Evolutionary conservation across 192 early-diverging fungal genomes (phyloP).

Genomic region (Linnemannia schmuckeri): DNA sequence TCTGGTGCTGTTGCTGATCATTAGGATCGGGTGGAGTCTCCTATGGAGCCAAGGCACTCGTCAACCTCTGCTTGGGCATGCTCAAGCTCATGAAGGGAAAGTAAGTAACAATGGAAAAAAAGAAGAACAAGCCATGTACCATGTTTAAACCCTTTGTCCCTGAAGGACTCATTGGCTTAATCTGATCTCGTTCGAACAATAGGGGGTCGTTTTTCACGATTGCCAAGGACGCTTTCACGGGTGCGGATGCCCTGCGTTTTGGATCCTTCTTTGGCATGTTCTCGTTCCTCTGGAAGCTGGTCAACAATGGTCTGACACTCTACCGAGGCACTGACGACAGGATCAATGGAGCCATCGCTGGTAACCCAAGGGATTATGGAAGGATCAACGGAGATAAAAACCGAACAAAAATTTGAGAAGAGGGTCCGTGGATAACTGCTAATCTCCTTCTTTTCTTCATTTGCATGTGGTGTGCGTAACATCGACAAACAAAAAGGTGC

Average conservation of each 20-base stretch:
- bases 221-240: conserved; percentile 62
- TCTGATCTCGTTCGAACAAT: neutral
- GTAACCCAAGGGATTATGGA: conserved; percentile 15
- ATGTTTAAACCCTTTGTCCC: neutral
- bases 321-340: conserved; percentile 66
- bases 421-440: neutral
- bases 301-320: conserved; percentile 72
- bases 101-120: conserved; percentile 16
- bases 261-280: conserved; percentile 81
- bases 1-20: neutral
- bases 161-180: neutral
- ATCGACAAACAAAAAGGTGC: conserved; percentile 38
- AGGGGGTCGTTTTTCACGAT: conserved; percentile 32
- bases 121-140: neutral
- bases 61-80: conserved; percentile 53
- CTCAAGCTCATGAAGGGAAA: conserved; percentile 51
- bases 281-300: conserved; percentile 79
- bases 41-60: conserved; percentile 44
- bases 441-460: neutral
- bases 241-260: conserved; percentile 71
- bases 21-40: conserved; percentile 43
- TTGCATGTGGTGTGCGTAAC: neutral
- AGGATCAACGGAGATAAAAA: neutral
- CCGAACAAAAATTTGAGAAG: neutral
- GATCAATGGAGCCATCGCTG: conserved; percentile 67